phyloP scores from a whole-genome alignment of 441 rosid genomes.

The Melastoma candidum region DNA sequence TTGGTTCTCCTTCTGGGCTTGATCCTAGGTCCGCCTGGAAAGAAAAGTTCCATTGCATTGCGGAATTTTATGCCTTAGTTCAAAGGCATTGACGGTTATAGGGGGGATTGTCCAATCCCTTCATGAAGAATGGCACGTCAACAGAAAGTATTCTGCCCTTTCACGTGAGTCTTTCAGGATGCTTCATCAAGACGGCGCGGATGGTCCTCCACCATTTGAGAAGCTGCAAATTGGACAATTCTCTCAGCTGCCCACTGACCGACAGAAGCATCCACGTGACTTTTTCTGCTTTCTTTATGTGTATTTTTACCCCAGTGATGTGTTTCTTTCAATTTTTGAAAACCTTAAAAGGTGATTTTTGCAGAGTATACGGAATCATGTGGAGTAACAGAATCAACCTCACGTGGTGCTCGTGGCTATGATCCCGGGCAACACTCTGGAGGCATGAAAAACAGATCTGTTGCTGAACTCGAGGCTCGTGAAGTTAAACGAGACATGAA shows the following conservation, averaged over 20 bases:
- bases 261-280: slow-evolving; percentile 23
- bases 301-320: background rate
- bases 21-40: slow-evolving; percentile 65
- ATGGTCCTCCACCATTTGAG: slow-evolving; percentile 82
- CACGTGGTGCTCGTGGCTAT: slow-evolving; percentile 22
- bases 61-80: slow-evolving; percentile 62
- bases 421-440: slow-evolving; percentile 15
- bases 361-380: slow-evolving; percentile 33
- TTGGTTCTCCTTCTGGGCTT: slow-evolving; percentile 7
- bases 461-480: slow-evolving; percentile 17
- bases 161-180: slow-evolving; percentile 43
- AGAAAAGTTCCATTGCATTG: slow-evolving; percentile 48
- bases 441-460: slow-evolving; percentile 22
- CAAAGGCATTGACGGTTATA: slow-evolving; percentile 46
- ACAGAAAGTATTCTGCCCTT: slow-evolving; percentile 46
- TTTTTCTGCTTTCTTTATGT: slow-evolving; percentile 5
- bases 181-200: slow-evolving; percentile 34
- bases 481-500: slow-evolving; percentile 19
- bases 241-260: slow-evolving; percentile 24
- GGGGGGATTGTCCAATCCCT: slow-evolving; percentile 83
- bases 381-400: slow-evolving; percentile 2
- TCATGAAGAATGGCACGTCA: slow-evolving; percentile 86
- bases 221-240: slow-evolving; percentile 50
- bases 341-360: slow-evolving; percentile 9
- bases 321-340: background rate